phyloP scores from a whole-genome alignment of 352 stramenopile genomes.

The Globisporangium alternatum region DNA sequence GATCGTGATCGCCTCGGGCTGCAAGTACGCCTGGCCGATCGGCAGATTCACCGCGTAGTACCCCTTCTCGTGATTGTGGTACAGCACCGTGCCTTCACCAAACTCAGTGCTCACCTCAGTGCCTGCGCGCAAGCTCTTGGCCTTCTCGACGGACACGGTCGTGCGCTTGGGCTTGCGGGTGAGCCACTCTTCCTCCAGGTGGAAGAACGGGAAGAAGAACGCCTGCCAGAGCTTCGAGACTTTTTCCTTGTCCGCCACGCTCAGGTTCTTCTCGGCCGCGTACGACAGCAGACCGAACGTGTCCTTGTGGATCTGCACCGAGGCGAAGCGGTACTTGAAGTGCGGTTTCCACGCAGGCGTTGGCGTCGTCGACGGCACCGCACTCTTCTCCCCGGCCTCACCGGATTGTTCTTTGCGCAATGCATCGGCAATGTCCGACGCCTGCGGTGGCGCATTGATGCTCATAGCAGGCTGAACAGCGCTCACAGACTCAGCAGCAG shows the following conservation, averaged over 20 bases:
- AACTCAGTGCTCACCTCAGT: slow-evolving; percentile 81
- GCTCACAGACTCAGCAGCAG: slow-evolving; percentile 7
- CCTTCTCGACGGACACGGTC: slow-evolving; percentile 58
- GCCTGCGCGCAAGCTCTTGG: slow-evolving; percentile 56
- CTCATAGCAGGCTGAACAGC: slow-evolving; percentile 12
- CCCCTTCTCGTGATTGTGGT: slow-evolving; percentile 61
- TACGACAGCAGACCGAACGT: slow-evolving; percentile 76
- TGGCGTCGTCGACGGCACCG: slow-evolving; percentile 8
- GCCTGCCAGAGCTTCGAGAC: slow-evolving; percentile 79
- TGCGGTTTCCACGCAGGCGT: slow-evolving; percentile 53
- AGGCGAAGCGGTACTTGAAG: slow-evolving; percentile 71
- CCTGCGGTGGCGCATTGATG: slow-evolving; percentile 39
- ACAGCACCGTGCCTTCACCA: slow-evolving; percentile 75
- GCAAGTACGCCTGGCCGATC: slow-evolving; percentile 68
- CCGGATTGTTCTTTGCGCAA: slow-evolving; percentile 52
- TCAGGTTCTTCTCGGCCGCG: slow-evolving; percentile 79
- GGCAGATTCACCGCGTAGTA: slow-evolving; percentile 69
- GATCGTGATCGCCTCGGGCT: slow-evolving; percentile 71
- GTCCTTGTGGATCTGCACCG: slow-evolving; percentile 84
- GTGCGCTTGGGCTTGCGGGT: slow-evolving; percentile 71
- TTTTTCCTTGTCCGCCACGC: slow-evolving; percentile 80
- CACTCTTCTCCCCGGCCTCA: slow-evolving; percentile 9
- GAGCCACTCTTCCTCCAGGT: slow-evolving; percentile 81
- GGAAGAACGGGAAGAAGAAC: slow-evolving; percentile 87
- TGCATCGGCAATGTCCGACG: slow-evolving; percentile 57